These are phyloP conservation scores for Microcyclosporella mali DNA, from an alignment of 2,329 filamentous ascomycete genomes.

Conservation along the genomic window DNA sequence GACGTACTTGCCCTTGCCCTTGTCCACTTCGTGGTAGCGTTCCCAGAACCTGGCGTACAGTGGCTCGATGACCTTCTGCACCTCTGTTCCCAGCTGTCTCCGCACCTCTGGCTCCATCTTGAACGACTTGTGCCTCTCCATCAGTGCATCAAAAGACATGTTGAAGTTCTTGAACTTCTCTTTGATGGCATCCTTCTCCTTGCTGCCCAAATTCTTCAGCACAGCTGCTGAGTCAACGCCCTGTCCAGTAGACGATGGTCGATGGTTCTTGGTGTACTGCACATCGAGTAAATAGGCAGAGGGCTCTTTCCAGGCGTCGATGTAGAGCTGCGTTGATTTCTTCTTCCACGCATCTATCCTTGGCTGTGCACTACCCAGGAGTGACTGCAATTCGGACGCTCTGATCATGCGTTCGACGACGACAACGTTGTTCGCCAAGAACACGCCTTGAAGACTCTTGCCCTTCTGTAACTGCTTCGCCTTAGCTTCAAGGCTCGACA, in stretches of 20 bases:
- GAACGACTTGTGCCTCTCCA: slow-evolving; percentile 72
- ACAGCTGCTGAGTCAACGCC: slow-evolving; percentile 71
- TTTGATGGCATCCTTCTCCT: slow-evolving; percentile 95
- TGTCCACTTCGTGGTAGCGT: slow-evolving; percentile 93
- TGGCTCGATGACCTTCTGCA: slow-evolving; percentile 87
- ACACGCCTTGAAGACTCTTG: slow-evolving; percentile 76
- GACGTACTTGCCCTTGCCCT: slow-evolving; percentile 95
- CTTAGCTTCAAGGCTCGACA: slow-evolving; percentile 69
- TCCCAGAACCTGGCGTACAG: slow-evolving; percentile 95
- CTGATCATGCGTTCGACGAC: slow-evolving; percentile 80
- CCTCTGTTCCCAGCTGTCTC: slow-evolving; percentile 70
- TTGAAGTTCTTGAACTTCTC: slow-evolving; percentile 94
- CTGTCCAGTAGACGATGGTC: slow-evolving; percentile 64
- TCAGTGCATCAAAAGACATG: slow-evolving; percentile 78
- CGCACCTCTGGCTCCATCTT: slow-evolving; percentile 90
- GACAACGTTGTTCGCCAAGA: slow-evolving; percentile 80
- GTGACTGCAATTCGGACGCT: slow-evolving; percentile 67
- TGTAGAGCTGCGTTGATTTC: slow-evolving; percentile 72
- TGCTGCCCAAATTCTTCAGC: slow-evolving; percentile 74
- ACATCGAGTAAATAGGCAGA: slow-evolving; percentile 81
- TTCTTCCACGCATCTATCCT: slow-evolving; percentile 76
- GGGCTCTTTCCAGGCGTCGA: slow-evolving; percentile 77
- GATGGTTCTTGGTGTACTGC: slow-evolving; percentile 75
- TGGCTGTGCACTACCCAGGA: slow-evolving; percentile 53
- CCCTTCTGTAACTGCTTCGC: slow-evolving; percentile 66